A percentile compares a stretch with the other conserved stretches of the same genome.
Evolutionary conservation across 257 asterid species (phyloP).

Genomic region (Nicotiana benthamiana): DNA sequence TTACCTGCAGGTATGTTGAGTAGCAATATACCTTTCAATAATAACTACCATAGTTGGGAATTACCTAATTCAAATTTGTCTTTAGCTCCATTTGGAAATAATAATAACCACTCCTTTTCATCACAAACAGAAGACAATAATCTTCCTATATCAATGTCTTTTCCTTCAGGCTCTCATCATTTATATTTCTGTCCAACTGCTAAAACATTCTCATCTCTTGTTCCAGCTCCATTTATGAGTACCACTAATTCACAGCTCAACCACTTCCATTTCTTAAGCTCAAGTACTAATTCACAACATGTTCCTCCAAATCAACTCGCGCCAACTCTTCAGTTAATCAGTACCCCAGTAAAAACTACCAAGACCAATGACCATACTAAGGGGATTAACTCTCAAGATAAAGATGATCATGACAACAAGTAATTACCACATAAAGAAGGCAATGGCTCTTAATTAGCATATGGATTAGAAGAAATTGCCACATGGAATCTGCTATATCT

Average conservation of each 20-base stretch:
- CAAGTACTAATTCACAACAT: conserved; percentile 10
- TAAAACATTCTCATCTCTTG: conserved; percentile 11
- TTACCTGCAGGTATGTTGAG: conserved; percentile 11
- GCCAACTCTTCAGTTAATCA: conserved; percentile 46
- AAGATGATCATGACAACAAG: not conserved
- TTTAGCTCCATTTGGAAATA: conserved; percentile 42
- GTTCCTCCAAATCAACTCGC: conserved; percentile 18
- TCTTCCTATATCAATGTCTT: not conserved
- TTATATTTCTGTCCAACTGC: conserved; percentile 24
- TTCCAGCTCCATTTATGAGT: conserved; percentile 22
- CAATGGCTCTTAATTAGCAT: conserved; percentile 10
- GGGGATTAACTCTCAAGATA: not conserved
- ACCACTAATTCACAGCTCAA: conserved; percentile 20
- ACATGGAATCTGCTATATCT: not conserved
- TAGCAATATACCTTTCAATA: conserved; percentile 16
- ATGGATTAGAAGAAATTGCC: not conserved
- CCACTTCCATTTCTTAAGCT: conserved; percentile 24
- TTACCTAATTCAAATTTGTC: conserved; percentile 31
- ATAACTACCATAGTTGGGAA: conserved; percentile 40
- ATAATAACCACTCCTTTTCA: conserved; percentile 13
- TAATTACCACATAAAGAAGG: conserved; percentile 1
- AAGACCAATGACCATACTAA: not conserved
- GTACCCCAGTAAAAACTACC: conserved; percentile 18
- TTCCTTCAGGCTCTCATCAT: conserved; percentile 36
- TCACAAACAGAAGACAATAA: conserved; percentile 15